Evolutionary conservation across 2,329 filamentous ascomycete species (phyloP), one percentile per base, ranked within the genome.

Genomic region (Sphaceloma murrayae): DNA sequence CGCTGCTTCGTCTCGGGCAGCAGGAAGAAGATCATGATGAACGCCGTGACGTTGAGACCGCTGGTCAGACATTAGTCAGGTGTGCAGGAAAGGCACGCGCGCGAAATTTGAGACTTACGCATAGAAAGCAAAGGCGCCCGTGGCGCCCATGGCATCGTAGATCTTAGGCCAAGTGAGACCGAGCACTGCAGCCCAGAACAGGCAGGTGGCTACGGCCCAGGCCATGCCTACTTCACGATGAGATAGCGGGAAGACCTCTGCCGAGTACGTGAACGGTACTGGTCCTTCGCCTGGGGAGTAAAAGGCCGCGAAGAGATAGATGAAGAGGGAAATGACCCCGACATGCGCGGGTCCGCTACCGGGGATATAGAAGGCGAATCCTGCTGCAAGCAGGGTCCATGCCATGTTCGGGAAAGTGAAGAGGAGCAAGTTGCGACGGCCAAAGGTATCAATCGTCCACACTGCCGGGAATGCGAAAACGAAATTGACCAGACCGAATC

Each of bases 81-180:
- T n/a, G n/a, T n/a, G n/a, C n/a, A n/a, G n/a, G n/a, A n/a, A n/a
- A n/a, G n/a, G n/a, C n/a, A n/a, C n/a, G n/a, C n/a, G n/a, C n/a
- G n/a, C n/a, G n/a, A n/a, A n/a, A n/a, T n/a, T n/a, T n/a, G n/a
- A n/a, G n/a, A n/a, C n/a, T n/a, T n/a, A n/a, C 0, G 70, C 72
- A 51, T 76, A 76, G 65, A 70, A 76, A 5, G 66, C 65, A 46
- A 74, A 73, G 0, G 65, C 69, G 3, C 70, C 70, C 26, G 68
- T 64, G 0, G 62, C 57, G 1, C 60, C 67, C 48, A 72, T 72
- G 0, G 66, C 63, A 8, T 57, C 53, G 2, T 79, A 60, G 62
- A 80, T 70, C 34, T 72, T 64, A 2, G 77, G 77, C 54, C 79
- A 78, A 0, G 76, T 80, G 42, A 83, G 73, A n/a, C 73, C 71